Percentiles rank a stretch among this genome's conserved stretches.
Conservation (phyloP, 1,139 yeast species). For the Yamadazyma friedrichii region DNA sequence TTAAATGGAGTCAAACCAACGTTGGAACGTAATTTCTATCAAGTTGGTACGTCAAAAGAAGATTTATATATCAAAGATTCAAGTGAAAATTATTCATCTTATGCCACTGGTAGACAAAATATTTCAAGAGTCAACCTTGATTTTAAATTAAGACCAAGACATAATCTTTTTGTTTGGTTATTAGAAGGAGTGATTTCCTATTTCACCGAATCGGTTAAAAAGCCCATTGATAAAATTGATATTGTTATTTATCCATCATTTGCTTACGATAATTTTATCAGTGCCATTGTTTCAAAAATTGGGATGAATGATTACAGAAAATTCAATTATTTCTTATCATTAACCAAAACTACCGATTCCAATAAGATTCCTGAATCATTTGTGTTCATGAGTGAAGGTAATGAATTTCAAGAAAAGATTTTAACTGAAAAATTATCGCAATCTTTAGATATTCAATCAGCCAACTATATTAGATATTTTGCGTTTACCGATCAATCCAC, state of each 20-base stretch:
- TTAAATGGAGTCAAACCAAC: constrained; percentile 43
- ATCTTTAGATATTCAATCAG: constrained; percentile 47
- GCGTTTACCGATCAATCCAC: constrained; percentile 82
- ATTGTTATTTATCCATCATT: constrained; percentile 62
- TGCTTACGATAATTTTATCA: constrained; percentile 64
- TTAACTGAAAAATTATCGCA: constrained; percentile 50
- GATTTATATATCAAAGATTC: constrained; percentile 63
- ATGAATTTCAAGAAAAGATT: constrained; percentile 72
- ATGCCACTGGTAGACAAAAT: constrained; percentile 87
- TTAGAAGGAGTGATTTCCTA: constrained; percentile 57
- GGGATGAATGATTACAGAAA: constrained; percentile 78
- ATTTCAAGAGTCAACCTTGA: constrained; percentile 62
- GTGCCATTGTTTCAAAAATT: constrained; percentile 82
- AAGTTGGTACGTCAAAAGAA: constrained; percentile 66
- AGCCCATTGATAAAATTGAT: constrained; percentile 62
- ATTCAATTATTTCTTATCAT: constrained; percentile 75
- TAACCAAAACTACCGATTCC: constrained; percentile 79
- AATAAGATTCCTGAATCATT: constrained; percentile 66
- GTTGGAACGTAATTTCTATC: constrained; percentile 69
- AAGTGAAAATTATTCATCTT: constrained; percentile 67
- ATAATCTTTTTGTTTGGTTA: constrained; percentile 66
- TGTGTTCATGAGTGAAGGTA: constrained; percentile 87
- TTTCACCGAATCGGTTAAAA: constrained; percentile 46
- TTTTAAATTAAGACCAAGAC: constrained; percentile 73
- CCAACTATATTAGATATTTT: constrained; percentile 54